phyloP scores from a whole-genome alignment of 495 filamentous ascomycete genomes.

The Tetracladium setigerum region DNA sequence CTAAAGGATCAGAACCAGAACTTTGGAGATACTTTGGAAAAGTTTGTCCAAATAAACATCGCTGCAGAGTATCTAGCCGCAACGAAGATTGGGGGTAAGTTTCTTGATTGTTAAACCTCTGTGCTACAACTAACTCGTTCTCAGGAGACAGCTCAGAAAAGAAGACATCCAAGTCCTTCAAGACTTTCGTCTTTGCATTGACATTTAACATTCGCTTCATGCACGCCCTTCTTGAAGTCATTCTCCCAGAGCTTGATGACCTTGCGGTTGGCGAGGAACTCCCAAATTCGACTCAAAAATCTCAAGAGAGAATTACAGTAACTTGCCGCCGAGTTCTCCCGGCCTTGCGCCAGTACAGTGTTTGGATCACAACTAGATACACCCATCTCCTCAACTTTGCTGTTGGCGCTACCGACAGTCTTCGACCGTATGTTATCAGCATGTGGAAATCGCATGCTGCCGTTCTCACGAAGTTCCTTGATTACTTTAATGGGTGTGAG shows the following conservation, averaged over 20 bases:
- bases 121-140: constrained; percentile 20
- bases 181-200: constrained; percentile 65
- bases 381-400: constrained; percentile 9
- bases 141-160: constrained; percentile 4
- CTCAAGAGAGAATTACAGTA: constrained; percentile 51
- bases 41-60: constrained; percentile 80
- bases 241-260: constrained; percentile 60
- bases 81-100: constrained; percentile 53
- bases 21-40: constrained; percentile 50
- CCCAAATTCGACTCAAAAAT: constrained; percentile 22
- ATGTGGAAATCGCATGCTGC: constrained; percentile 68
- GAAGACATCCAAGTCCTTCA: constrained; percentile 23
- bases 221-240: constrained; percentile 63
- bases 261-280: constrained; percentile 40
- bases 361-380: constrained; percentile 52
- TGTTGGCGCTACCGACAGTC: constrained; percentile 40
- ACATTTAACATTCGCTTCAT: constrained; percentile 78
- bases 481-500: constrained; percentile 48
- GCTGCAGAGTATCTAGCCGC: constrained; percentile 69
- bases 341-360: constrained; percentile 63
- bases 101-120: neutral
- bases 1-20: constrained; percentile 63
- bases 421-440: constrained; percentile 46
- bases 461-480: constrained; percentile 55
- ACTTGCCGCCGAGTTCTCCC: constrained; percentile 60